A percentile compares a stretch with the other conserved stretches of the same genome.
These are phyloP conservation scores for Penicillium janthinellum DNA, from an alignment of 2,329 filamentous ascomycete species.

Conservation along the genomic window DNA sequence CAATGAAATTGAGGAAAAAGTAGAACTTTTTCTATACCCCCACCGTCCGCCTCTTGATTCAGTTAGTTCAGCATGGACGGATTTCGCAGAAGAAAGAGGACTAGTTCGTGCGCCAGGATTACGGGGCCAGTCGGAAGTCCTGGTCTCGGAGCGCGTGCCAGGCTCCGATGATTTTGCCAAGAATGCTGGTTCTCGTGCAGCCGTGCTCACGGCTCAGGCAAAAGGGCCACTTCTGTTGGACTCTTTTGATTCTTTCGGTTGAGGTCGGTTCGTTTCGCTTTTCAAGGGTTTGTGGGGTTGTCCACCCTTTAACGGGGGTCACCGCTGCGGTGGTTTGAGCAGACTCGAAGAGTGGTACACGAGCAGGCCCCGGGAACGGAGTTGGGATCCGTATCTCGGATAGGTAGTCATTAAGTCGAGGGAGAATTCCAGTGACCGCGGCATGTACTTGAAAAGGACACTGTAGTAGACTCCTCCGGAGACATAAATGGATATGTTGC, in stretches of 20 bases:
- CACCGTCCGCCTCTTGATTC: background rate
- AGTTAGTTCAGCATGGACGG: background rate
- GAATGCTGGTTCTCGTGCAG: background rate
- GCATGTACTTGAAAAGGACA: background rate
- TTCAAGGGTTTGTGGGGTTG: background rate
- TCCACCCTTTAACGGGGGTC: background rate
- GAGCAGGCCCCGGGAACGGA: background rate
- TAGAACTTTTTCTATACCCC: no score
- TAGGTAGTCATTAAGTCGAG: background rate
- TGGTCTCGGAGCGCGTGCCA: background rate
- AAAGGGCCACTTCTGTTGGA: background rate
- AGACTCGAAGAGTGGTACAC: no score
- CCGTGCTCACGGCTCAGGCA: no score
- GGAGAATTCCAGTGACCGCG: background rate
- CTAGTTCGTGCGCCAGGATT: background rate
- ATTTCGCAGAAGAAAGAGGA: background rate
- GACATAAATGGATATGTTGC: background rate
- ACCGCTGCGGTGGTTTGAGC: background rate
- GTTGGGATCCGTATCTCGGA: background rate
- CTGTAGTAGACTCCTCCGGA: no score
- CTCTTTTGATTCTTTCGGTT: background rate
- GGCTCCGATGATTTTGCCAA: background rate
- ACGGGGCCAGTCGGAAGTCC: background rate
- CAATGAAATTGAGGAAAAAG: no score
- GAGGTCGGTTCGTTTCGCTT: background rate